These are phyloP conservation scores for Penicillium thymicola DNA, from an alignment of 2,329 filamentous ascomycete species.

Conservation along the genomic window DNA sequence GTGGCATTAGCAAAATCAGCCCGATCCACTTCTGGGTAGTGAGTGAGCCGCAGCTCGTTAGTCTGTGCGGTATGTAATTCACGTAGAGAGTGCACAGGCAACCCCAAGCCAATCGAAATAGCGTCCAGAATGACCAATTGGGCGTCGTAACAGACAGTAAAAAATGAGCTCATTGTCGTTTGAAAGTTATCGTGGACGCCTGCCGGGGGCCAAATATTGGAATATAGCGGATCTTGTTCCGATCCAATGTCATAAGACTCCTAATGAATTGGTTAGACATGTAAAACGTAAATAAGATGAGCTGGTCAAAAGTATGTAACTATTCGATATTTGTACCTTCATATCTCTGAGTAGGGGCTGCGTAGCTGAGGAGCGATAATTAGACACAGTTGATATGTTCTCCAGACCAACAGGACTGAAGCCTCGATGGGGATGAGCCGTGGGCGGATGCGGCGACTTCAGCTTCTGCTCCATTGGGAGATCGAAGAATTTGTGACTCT, in stretches of 20 bases:
- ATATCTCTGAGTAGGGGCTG: neutral
- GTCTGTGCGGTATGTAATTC: neutral
- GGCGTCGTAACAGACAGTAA: neutral
- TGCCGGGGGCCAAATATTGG: neutral
- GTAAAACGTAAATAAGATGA: neutral
- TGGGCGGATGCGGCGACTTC: neutral
- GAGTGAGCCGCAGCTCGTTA: neutral
- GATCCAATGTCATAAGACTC: neutral
- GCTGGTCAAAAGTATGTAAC: neutral
- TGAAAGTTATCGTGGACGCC: neutral
- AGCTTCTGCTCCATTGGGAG: neutral
- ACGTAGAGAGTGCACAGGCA: neutral
- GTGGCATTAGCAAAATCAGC: neutral
- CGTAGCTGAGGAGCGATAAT: neutral
- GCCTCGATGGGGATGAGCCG: neutral
- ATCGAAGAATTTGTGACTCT: neutral
- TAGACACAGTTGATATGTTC: neutral
- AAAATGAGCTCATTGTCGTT: neutral
- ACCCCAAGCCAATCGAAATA: neutral
- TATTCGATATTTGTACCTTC: too few relatives aligned
- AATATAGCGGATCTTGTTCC: neutral
- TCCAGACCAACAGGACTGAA: neutral
- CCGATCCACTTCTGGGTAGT: neutral
- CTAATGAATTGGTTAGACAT: neutral
- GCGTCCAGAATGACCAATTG: neutral